A percentile compares a stretch with the other conserved stretches of the same genome.
These are phyloP conservation scores for Erodium texanum DNA, from an alignment of 441 rosid species.

Conservation along the genomic window DNA sequence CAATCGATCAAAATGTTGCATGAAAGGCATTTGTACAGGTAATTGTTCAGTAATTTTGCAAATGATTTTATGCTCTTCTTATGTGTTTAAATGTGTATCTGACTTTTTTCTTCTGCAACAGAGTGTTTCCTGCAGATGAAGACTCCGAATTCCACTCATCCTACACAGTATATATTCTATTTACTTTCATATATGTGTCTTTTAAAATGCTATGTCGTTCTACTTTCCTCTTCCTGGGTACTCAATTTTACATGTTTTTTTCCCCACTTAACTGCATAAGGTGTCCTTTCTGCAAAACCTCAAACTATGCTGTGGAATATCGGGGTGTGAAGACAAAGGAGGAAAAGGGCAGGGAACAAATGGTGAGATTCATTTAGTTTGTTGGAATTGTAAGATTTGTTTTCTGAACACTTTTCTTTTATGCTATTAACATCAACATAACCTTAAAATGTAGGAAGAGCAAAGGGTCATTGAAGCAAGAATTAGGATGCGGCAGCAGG, in stretches of 20 bases:
- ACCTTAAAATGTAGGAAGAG: constrained; percentile 58
- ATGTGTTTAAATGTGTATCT: no score
- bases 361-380: constrained; percentile 41
- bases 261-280: constrained; percentile 22
- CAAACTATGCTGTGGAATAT: constrained; percentile 91
- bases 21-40: constrained; percentile 86
- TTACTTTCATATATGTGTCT: background rate
- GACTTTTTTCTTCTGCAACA: constrained; percentile 19
- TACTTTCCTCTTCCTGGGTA: constrained; percentile 4
- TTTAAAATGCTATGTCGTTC: background rate
- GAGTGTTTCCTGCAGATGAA: constrained; percentile 99
- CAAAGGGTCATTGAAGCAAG: constrained; percentile 95
- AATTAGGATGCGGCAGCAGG: constrained; percentile 81
- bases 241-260: constrained; percentile 21
- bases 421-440: background rate
- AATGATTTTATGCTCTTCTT: no score
- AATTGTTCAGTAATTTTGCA: no score
- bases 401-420: background rate
- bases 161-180: constrained; percentile 85
- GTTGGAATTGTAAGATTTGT: constrained; percentile 1
- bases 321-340: constrained; percentile 88
- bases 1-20: constrained; percentile 91
- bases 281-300: constrained; percentile 95
- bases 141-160: constrained; percentile 83
- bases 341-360: constrained; percentile 89